Base-by-base conservation (phyloP, 345 rosid species). In the Ceriops zippeliana region DNA sequence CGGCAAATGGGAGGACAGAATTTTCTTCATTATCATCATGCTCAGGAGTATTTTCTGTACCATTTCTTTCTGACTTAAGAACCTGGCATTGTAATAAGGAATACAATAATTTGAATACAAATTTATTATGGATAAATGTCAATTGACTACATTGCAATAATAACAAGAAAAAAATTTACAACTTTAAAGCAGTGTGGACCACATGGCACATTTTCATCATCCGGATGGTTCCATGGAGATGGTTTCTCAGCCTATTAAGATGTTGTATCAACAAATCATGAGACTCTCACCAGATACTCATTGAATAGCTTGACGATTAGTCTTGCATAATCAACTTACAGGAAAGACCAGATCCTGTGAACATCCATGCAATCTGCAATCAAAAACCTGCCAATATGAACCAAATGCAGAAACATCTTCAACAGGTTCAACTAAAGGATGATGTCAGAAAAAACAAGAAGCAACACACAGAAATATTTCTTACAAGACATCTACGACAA, bases 311-410 rank as follows among this genome's bases (percentile, higher is more conserved):
- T 62, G 75, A 77, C 38, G 53, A 46, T 69, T 63, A 77, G 30
- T 69, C 62, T 61, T 66, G 60, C 71, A 79, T 62, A 59, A 68
- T 30, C 75, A 46, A 83, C 96, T 84, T 76, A 95, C 98, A n/a
- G 97, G 97, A 80, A 85, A 90, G 70, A 95, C 80, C 71, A 95
- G 98, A 82, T 95, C 99, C 82, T 95, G 99, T 15, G 99, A 95
- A 80, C 99, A 92, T 60, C 99, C 99, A 60, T 95, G 99, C 58
- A 95, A 90, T 75, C 96, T 89, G 85, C 99, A 95, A 76, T 95
- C 98, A 78, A 95, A 95, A 10, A 95, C 98, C 99, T 95, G 85
- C 79, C 64, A 52, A 82, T 58, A 77, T 54, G 56, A 68, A 70
- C 58, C 13, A 52, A 37, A 63, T 27, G 69, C 16, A 74, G 60